Base-by-base conservation (phyloP, 306 rosid species). In the Luffa aegyptiaca region DNA sequence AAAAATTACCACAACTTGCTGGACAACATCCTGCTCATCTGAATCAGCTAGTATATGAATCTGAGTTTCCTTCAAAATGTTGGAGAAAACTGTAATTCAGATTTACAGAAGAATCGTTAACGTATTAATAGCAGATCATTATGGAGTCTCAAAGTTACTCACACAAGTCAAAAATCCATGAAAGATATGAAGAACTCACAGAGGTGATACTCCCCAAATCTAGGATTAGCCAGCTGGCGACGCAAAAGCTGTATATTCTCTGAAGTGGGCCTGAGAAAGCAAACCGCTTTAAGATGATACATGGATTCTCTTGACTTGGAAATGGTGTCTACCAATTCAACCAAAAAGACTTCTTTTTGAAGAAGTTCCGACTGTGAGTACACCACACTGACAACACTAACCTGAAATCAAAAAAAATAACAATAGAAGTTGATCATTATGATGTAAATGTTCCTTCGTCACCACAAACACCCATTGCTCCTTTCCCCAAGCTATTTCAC, bases 301-400 rank as follows among this genome's bases (percentile, higher is more conserved):
- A 95, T 95, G n/a, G 92, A 82, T 81, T 95, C 98, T 1, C 82
- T 90, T 17, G 97, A 95, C 87, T 80, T 90, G 61, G 95, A 84
- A 84, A 93, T 90, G 26, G 93, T 85, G 85, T 95, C 97, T 20
- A 92, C 84, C 90, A 92, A 83, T 78, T 95, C 98, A 46, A 92
- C 97, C 88, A 95, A 87, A 85, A 95, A 95, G 20, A 91, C 98
- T 83, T 95, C 96, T 83, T 93, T 92, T 83, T 92, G 89, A 65
- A 95, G 96, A 82, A 95, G 97, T 78, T 95, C 97, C 11, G 97
- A 92, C 82, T 92, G 98, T 44, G 97, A 92, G 81, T 92, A 95
- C 70, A 70, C 98, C 55, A 95, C 98, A 81, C 98, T 95, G 56
- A 95, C 93, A 59, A 86, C 81, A 86, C 98, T 90, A 20, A 95